Conservation (phyloP, 225 moss, liverwort and hornwort genomes). For the Anthoceros angustus region DNA sequence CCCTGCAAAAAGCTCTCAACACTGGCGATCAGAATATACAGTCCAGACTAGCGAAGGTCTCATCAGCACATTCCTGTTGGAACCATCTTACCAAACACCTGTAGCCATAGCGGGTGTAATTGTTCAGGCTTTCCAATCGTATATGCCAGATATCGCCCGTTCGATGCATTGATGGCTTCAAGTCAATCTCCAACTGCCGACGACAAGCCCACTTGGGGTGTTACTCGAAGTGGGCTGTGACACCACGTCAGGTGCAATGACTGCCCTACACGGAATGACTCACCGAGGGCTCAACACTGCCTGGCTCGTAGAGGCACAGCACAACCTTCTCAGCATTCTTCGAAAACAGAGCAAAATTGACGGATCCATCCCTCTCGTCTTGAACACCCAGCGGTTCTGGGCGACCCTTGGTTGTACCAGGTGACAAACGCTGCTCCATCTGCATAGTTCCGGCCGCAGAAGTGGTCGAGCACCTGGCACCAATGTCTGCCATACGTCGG, state of each 20-base stretch:
- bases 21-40: not conserved
- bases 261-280: slow-evolving; percentile 11
- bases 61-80: not conserved
- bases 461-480: too few species aligned
- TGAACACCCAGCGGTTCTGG: slow-evolving; percentile 67
- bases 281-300: slow-evolving; percentile 56
- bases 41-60: not conserved
- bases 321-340: slow-evolving; percentile 51
- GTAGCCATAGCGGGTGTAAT: slow-evolving; percentile 76
- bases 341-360: slow-evolving; percentile 76
- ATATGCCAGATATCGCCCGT: slow-evolving; percentile 87
- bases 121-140: slow-evolving; percentile 36
- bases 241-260: not conserved
- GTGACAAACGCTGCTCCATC: too few species aligned
- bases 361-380: slow-evolving; percentile 34
- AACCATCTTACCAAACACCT: slow-evolving; percentile 58
- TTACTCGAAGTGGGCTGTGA: not conserved
- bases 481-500: too few species aligned
- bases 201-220: not conserved
- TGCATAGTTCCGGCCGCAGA: too few species aligned
- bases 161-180: slow-evolving; percentile 54
- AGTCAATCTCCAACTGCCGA: slow-evolving; percentile 74
- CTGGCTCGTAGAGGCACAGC: slow-evolving; percentile 54
- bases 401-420: slow-evolving; percentile 53
- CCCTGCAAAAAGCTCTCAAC: slow-evolving; percentile 31